Evolutionary conservation across 768 basidiomycete species (phyloP).

Genomic region (Coprinopsis cinerea): DNA sequence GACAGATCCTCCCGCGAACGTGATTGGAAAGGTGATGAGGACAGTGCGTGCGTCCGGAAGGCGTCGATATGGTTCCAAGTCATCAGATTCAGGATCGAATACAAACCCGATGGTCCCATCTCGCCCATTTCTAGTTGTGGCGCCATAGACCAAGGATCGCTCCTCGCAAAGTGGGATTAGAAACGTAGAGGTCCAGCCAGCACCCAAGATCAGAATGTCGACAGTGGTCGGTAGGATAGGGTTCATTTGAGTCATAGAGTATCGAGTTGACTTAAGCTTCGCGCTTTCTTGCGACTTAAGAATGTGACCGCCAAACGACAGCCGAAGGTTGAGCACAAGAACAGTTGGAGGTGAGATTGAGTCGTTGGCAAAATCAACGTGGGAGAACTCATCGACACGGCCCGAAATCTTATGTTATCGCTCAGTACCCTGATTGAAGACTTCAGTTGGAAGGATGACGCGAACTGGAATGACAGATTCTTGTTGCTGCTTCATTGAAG

Average conservation of each 20-base stretch:
- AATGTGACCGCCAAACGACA: too few species aligned
- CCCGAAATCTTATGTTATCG: too few species aligned
- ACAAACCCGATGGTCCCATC: slow-evolving; percentile 46
- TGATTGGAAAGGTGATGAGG: slow-evolving; percentile 52
- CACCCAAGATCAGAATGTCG: slow-evolving; percentile 58
- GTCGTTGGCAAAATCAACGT: too few species aligned
- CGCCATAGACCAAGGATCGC: slow-evolving; percentile 37
- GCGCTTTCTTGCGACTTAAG: too few species aligned
- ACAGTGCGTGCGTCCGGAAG: slow-evolving; percentile 52
- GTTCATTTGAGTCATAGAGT: not conserved
- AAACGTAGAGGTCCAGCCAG: slow-evolving; percentile 62
- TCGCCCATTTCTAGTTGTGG: slow-evolving; percentile 50
- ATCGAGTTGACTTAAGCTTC: too few species aligned
- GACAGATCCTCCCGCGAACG: slow-evolving; percentile 38
- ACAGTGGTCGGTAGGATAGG: slow-evolving; percentile 20
- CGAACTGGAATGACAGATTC: too few species aligned
- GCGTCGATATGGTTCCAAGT: slow-evolving; percentile 33
- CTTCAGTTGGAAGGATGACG: too few species aligned
- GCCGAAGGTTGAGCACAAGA: too few species aligned
- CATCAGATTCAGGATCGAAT: slow-evolving; percentile 47
- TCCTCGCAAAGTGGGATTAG: slow-evolving; percentile 46
- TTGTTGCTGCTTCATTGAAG: too few species aligned
- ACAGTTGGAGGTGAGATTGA: too few species aligned
- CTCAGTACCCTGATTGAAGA: too few species aligned
- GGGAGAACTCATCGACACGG: too few species aligned